Conservation (phyloP, 2,329 filamentous ascomycete genomes). For the Alternaria arbusti region DNA sequence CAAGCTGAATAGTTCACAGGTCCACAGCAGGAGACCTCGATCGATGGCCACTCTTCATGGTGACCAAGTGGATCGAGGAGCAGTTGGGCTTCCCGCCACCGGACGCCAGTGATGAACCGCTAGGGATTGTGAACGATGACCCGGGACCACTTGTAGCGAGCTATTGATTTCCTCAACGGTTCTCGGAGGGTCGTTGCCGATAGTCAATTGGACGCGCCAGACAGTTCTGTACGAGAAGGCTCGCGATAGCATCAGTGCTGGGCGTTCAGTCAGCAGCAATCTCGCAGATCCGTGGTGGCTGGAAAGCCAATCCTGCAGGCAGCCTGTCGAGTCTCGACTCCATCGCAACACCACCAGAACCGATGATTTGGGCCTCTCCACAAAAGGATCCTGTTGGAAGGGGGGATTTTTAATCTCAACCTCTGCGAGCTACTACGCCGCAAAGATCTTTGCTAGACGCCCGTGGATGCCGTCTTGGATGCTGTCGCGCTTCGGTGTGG, state of each 20-base stretch:
- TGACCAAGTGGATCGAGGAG: background rate
- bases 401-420: background rate
- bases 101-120: slow-evolving; percentile 1
- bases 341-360: slow-evolving; percentile 1
- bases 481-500: slow-evolving; percentile 11
- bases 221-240: background rate
- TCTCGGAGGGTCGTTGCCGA: background rate
- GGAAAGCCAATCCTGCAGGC: slow-evolving; percentile 2
- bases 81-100: slow-evolving; percentile 14
- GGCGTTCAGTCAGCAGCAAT: slow-evolving; percentile 2
- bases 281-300: slow-evolving; percentile 1
- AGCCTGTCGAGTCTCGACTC: slow-evolving; percentile 1
- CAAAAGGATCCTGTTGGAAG: slow-evolving; percentile 2
- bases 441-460: slow-evolving; percentile 8
- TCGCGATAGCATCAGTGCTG: background rate
- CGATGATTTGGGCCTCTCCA: background rate
- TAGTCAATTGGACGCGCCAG: background rate
- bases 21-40: background rate
- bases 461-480: background rate
- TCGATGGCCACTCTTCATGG: background rate
- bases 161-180: background rate
- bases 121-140: background rate
- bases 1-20: slow-evolving; percentile 1
- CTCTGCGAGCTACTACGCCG: slow-evolving; percentile 7
- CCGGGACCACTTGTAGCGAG: background rate